Conservation (phyloP, 2,329 filamentous ascomycete species). For the Aspergillus fumigatus region DNA sequence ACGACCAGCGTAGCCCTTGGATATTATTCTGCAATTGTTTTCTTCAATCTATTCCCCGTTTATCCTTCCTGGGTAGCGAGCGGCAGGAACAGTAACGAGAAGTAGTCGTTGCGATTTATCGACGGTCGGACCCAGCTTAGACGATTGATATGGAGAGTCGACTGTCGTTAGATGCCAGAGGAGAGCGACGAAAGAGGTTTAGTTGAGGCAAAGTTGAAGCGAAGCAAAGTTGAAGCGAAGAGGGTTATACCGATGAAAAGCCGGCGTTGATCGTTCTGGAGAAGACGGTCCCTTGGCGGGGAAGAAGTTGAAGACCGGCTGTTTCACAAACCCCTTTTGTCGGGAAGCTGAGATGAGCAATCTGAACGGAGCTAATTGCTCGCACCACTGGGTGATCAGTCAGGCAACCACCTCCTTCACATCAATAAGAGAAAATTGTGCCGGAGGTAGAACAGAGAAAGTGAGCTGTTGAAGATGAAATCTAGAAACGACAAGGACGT, state of each 20-base stretch:
- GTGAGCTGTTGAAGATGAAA: neutral
- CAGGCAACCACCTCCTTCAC: neutral
- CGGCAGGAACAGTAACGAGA: neutral
- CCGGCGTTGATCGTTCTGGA: neutral
- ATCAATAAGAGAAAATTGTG: neutral
- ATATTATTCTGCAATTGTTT: slow-evolving; percentile 10
- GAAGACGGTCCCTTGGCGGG: neutral
- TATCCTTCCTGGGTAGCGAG: neutral
- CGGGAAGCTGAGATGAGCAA: neutral
- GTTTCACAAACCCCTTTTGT: slow-evolving; percentile 3
- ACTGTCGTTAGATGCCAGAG: neutral
- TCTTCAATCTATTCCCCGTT: slow-evolving; percentile 6
- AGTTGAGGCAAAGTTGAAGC: neutral
- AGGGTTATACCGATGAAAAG: neutral
- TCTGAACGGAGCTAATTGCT: neutral
- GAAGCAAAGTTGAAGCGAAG: neutral
- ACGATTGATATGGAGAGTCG: neutral
- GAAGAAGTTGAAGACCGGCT: slow-evolving; percentile 1
- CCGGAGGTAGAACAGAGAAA: neutral
- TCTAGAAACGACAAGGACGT: neutral
- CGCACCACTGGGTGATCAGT: neutral
- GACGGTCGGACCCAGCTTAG: neutral
- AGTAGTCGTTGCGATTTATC: slow-evolving; percentile 5
- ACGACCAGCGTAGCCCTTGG: slow-evolving; percentile 38
- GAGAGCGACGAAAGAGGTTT: neutral